Evolutionary conservation across 2,329 filamentous ascomycete species (phyloP), one percentile per base, ranked within the genome.

Genomic region (Macrophomina pseudophaseolina): DNA sequence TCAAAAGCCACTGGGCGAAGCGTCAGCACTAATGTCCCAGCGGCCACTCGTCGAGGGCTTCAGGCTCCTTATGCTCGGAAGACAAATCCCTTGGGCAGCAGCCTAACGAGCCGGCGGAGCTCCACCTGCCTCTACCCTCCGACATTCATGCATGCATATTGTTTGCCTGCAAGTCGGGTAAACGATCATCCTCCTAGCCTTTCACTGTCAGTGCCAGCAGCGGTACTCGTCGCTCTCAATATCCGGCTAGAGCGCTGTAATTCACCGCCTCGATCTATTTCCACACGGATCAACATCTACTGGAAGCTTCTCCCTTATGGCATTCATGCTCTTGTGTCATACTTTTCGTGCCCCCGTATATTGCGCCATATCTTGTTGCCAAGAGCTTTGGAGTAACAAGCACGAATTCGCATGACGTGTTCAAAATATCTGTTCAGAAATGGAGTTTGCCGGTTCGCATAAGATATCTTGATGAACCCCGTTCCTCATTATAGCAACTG

Each of bases 1-100:
- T 62, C 58, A 62, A 62, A 62, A 62, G 58, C 58, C 58, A 62
- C 44, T 11, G 30, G 23, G 4, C 7, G 23, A 44, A 28, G 46
- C 42, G 58, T 62, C 42, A 62, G 44, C 58, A 38, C 35, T 23
- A 23, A 23, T 23, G 23, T 38, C 32, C 16, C n/a, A 28, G 6
- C 58, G 32, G 12, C 16, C 5, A 2, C 11, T 44, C 11, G 42
- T 28, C 16, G n/a, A 32, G 5, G 30, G 14, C 30, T 48, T 8
- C 30, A 5, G 14, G n/a, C 35, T 18, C 16, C 32, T 38, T 38
- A 16, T 30, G 11, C 42, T 35, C 32, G 40, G 56, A 32, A 48
- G 14, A 33, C 9, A 4, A 23, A 18, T 59, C 35, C 49, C 49
- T 46, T 30, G 6, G n/a, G 40, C 6, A 28, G 11, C 11, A 12